Conservation (phyloP, 2,329 filamentous ascomycete species). For the Dactylellina sp. region DNA sequence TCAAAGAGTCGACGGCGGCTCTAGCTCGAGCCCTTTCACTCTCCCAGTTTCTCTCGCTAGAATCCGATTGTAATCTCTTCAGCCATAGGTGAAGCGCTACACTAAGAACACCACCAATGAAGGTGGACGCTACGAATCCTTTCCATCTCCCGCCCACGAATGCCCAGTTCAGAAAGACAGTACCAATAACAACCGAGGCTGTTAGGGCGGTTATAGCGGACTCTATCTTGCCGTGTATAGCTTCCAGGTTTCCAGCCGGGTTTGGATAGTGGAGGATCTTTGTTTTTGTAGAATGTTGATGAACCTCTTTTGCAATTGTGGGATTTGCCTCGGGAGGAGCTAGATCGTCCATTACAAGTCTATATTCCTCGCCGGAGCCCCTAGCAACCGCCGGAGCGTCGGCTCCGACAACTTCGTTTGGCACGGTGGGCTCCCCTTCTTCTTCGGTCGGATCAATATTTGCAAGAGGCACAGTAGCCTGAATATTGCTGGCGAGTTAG, state of each 20-base stretch:
- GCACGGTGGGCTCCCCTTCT: constrained; percentile 23
- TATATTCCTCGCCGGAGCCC: constrained; percentile 48
- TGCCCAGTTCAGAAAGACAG: constrained; percentile 42
- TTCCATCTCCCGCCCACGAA: constrained; percentile 55
- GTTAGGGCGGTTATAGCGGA: constrained; percentile 47
- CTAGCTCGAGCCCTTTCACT: constrained; percentile 40
- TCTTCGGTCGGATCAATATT: constrained; percentile 35
- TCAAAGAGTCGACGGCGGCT: constrained; percentile 48
- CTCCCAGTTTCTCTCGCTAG: constrained; percentile 55
- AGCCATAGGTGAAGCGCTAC: constrained; percentile 56
- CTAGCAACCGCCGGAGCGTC: constrained; percentile 42
- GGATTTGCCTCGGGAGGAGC: constrained; percentile 55
- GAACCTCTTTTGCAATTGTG: constrained; percentile 48
- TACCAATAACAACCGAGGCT: constrained; percentile 39
- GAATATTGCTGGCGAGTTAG: not conserved
- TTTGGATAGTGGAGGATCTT: constrained; percentile 46
- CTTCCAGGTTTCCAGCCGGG: constrained; percentile 30
- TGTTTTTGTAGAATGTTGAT: constrained; percentile 47
- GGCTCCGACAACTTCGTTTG: constrained; percentile 50
- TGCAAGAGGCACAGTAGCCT: constrained; percentile 50
- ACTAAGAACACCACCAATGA: constrained; percentile 52
- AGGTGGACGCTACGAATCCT: constrained; percentile 50
- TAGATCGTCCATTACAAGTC: constrained; percentile 49
- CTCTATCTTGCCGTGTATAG: constrained; percentile 40
- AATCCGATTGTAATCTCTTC: constrained; percentile 45